Evolutionary conservation across 192 early-diverging fungal genomes (phyloP), one percentile per base, ranked within the genome.

Genomic region (Gamsiella multidivaricata): DNA sequence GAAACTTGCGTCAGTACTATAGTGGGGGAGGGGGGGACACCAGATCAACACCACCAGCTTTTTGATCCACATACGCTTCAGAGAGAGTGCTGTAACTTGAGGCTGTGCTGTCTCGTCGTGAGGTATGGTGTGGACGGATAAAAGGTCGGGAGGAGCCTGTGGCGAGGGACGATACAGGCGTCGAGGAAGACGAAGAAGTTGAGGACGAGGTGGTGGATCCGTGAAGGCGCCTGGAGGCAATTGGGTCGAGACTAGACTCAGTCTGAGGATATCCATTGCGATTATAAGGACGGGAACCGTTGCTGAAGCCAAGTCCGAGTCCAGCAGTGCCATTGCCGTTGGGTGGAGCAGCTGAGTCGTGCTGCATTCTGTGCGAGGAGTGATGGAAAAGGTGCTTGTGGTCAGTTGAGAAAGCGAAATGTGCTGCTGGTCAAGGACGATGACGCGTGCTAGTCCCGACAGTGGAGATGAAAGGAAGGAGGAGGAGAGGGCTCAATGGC

Each of bases 41-140:
- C 8, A 22, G n/a, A 8, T n/a, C 31, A 31, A 28, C 18, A 9
- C 9, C 14, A 37, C 22, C 11, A 14, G 28, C 54, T 36, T 20
- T 11, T 12, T n/a, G 17, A 20, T 43, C 20, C 31, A 61, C 69
- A 46, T 61, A 75, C 71, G 49, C 66, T 22, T 78, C 74, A 15
- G 74, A 78, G n/a, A 78, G 54, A 28, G 74, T 78, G 26, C 74
- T 78, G 55, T 45, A 78, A 54, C 29, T 78, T 5, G 74, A 78
- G n/a, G 82, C 79, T 23, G 69, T 80, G 36, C 81, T 83, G 29
- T 81, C 83, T 39, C 83, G 56, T n/a, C 85, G 81, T 10, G 65
- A 29, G n/a, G 79, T 56, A 10, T 81, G 71, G 12, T 76, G 32
- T 25, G 54, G 54, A 50, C 65, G 65, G 41, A 66, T 37, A 33